phyloP scores from a whole-genome alignment of 2,329 filamentous ascomycete species.

The Tolypocladium capitatum region DNA sequence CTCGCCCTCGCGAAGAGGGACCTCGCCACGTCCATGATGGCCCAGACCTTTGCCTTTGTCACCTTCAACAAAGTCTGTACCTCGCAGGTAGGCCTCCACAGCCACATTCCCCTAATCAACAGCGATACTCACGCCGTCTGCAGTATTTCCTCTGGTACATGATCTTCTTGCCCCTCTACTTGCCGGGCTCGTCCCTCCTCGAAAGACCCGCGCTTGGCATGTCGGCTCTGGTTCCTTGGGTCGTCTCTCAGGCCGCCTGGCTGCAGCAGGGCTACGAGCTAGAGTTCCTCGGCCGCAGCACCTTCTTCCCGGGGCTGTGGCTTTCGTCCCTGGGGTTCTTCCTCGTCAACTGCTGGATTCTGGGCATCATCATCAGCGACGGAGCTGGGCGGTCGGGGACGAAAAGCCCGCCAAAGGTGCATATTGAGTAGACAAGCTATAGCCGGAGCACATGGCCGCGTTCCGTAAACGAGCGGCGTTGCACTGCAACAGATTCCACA shows the following conservation, averaged over 20 bases:
- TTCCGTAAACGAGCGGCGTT: too few species aligned
- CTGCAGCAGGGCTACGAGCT: constrained; percentile 62
- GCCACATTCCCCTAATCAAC: not conserved
- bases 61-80: constrained; percentile 99
- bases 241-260: constrained; percentile 62
- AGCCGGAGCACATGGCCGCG: not conserved
- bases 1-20: constrained; percentile 67
- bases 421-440: constrained; percentile 7
- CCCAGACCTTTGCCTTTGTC: constrained; percentile 94
- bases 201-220: constrained; percentile 46
- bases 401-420: constrained; percentile 7
- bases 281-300: constrained; percentile 69
- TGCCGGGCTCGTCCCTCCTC: constrained; percentile 66
- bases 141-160: constrained; percentile 99
- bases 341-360: constrained; percentile 71
- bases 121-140: not conserved
- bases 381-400: constrained; percentile 13
- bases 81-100: constrained; percentile 59
- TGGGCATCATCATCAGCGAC: constrained; percentile 69
- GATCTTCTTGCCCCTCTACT: constrained; percentile 81
- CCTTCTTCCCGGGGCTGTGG: constrained; percentile 79
- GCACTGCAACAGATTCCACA: too few species aligned
- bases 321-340: constrained; percentile 67
- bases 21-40: constrained; percentile 73
- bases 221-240: constrained; percentile 56